Conservation (phyloP, 306 rosid species). For the Vigna mungo region DNA sequence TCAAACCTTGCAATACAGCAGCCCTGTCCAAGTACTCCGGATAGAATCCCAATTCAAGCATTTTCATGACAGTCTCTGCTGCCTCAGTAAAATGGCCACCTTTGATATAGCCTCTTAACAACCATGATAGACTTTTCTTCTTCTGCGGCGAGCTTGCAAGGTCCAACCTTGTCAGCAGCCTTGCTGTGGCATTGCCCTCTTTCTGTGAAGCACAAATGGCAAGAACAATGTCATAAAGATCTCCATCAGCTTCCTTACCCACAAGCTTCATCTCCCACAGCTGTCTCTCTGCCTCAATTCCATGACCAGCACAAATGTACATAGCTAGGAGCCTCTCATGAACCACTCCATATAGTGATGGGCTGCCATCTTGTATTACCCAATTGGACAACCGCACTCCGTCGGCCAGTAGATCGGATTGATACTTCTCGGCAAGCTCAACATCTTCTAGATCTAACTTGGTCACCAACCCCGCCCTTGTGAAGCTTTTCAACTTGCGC, state of each 20-base stretch:
- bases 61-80: constrained; percentile 79
- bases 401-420: constrained; percentile 76
- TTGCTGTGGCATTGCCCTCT: constrained; percentile 63
- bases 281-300: constrained; percentile 93
- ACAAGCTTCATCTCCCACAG: constrained; percentile 95
- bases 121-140: constrained; percentile 89
- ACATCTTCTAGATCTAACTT: constrained; percentile 68
- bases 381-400: constrained; percentile 79
- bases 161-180: constrained; percentile 79
- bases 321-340: constrained; percentile 97
- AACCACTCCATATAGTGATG: constrained; percentile 67
- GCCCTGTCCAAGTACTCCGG: constrained; percentile 87
- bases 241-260: constrained; percentile 87
- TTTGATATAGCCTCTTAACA: constrained; percentile 88
- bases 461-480: constrained; percentile 61
- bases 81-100: constrained; percentile 91
- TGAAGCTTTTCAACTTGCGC: constrained; percentile 73
- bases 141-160: constrained; percentile 64
- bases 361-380: constrained; percentile 72
- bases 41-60: constrained; percentile 75
- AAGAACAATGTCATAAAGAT: constrained; percentile 86
- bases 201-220: constrained; percentile 94
- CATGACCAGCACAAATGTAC: constrained; percentile 92
- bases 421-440: constrained; percentile 70
- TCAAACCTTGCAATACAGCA: constrained; percentile 85